Base-by-base conservation (phyloP, 2,329 filamentous ascomycete genomes). In the Penicillium aurantiogriseum region DNA sequence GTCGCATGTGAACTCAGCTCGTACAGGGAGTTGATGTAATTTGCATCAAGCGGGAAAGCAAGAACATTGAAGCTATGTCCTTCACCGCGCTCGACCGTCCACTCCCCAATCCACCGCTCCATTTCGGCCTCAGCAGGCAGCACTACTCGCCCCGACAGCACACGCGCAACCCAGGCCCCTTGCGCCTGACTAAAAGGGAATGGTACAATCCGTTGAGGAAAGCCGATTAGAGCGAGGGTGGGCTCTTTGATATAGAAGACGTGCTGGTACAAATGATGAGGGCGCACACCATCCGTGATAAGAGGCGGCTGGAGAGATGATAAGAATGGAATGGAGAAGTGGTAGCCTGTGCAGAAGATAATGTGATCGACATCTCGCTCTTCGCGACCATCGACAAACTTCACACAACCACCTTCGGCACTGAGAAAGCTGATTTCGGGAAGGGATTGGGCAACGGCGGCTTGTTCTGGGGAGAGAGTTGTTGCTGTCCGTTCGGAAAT, bases 1-100 rank as follows among this genome's bases (percentile, higher is more conserved):
- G 23, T 19, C 4, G 51, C 59, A 27, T 17, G 6, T 5, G 43
- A 47, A 23, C 57, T 57, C 23, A 38, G 17, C 13, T 56, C 39
- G 10, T 58, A 25, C 21, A 62, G 38, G 4, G n/a, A 29, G 25
- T 61, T 62, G 31, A 62, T 62, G 33, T 62, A 62, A 8, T 36
- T 36, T 19, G 56, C 58, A 50, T 62, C 60, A 13, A 58, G 40
- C 8, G 58, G 58, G 19, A 58, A 58, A 3, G 48, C 54, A 33
- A 62, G 50, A 9, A 29, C 47, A 38, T 61, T 60, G 19, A 61
- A 61, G 15, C 31, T 49, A 8, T 40, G 51, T 8, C 53, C 57
- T 4, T 57, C 52, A 7, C 59, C 59, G 7, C 44, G 53, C 6
- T 13, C 5, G 2, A 17, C 29, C 2, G 44, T 42, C 57, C 57